These are phyloP conservation scores for Beauveria brongniartii DNA, from an alignment of 2,329 filamentous ascomycete genomes.

Conservation along the genomic window DNA sequence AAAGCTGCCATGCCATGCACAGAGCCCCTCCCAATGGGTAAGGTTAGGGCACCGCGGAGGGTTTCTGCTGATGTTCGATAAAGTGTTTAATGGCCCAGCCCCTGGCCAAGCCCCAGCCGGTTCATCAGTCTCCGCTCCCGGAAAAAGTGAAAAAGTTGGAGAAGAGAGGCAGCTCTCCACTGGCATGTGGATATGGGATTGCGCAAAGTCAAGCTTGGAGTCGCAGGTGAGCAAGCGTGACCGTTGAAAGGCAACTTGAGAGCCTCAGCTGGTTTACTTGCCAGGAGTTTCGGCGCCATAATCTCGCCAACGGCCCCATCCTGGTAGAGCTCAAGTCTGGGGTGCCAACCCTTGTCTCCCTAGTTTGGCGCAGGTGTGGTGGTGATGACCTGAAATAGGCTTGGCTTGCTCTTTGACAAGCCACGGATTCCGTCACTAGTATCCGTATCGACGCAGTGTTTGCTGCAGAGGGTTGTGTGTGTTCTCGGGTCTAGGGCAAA, in stretches of 20 bases:
- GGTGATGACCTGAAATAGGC: background rate
- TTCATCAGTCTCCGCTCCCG: background rate
- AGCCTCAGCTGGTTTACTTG: background rate
- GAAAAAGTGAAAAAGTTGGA: background rate
- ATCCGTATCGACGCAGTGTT: background rate
- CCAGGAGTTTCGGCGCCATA: constrained; percentile 8
- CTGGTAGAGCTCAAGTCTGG: background rate
- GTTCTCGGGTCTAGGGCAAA: background rate
- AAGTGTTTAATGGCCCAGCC: background rate
- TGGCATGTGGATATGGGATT: background rate
- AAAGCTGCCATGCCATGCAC: background rate
- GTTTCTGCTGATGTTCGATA: constrained; percentile 7
- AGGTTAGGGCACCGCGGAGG: background rate
- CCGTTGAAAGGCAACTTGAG: background rate
- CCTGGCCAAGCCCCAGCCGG: background rate
- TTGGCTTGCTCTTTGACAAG: background rate
- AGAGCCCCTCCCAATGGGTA: constrained; percentile 1
- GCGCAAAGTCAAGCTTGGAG: background rate
- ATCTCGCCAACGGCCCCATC: constrained; percentile 9
- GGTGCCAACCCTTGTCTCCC: background rate
- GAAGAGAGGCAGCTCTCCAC: background rate
- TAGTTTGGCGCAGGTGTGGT: background rate
- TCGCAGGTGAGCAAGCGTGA: too few relatives aligned
- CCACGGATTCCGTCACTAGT: background rate
- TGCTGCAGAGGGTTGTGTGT: background rate